These are phyloP conservation scores for Eucalyptus regnans DNA, from an alignment of 345 rosid species.

Conservation along the genomic window DNA sequence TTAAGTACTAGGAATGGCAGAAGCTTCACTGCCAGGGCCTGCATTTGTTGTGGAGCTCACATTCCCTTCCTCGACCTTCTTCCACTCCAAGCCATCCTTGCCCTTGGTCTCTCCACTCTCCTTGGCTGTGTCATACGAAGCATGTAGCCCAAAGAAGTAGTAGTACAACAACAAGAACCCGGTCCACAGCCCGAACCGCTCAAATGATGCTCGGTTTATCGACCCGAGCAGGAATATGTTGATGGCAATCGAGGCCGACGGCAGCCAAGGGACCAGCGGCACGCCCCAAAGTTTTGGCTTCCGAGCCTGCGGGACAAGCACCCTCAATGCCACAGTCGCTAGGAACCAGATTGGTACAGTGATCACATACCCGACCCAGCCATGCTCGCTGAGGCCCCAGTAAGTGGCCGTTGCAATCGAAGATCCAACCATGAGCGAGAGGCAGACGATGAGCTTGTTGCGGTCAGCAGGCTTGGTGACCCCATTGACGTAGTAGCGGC, in stretches of 20 bases:
- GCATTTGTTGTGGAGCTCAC: neutral
- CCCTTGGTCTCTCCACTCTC: neutral
- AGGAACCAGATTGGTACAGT: slow-evolving; percentile 21
- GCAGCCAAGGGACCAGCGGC: slow-evolving; percentile 36
- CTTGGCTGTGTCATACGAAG: slow-evolving; percentile 10
- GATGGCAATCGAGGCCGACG: slow-evolving; percentile 20
- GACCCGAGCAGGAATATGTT: slow-evolving; percentile 36
- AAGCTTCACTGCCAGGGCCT: neutral
- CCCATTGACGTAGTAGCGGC: slow-evolving; percentile 19
- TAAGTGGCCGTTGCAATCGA: slow-evolving; percentile 11
- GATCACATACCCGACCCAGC: slow-evolving; percentile 22
- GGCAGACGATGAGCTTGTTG: slow-evolving; percentile 3
- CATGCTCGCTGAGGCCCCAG: slow-evolving; percentile 11
- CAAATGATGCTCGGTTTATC: slow-evolving; percentile 12
- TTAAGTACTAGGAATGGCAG: neutral
- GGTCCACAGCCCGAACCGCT: slow-evolving; percentile 27
- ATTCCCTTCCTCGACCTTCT: neutral
- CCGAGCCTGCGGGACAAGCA: slow-evolving; percentile 21
- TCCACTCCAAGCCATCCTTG: neutral
- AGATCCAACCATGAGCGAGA: slow-evolving; percentile 12
- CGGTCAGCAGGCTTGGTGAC: slow-evolving; percentile 4
- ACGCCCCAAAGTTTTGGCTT: slow-evolving; percentile 28
- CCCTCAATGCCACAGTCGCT: slow-evolving; percentile 2
- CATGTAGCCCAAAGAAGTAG: slow-evolving; percentile 14
- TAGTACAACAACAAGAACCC: slow-evolving; percentile 17